These are phyloP conservation scores for Dioscorea zingiberensis DNA, from an alignment of 106 monocot genomes.

Conservation along the genomic window DNA sequence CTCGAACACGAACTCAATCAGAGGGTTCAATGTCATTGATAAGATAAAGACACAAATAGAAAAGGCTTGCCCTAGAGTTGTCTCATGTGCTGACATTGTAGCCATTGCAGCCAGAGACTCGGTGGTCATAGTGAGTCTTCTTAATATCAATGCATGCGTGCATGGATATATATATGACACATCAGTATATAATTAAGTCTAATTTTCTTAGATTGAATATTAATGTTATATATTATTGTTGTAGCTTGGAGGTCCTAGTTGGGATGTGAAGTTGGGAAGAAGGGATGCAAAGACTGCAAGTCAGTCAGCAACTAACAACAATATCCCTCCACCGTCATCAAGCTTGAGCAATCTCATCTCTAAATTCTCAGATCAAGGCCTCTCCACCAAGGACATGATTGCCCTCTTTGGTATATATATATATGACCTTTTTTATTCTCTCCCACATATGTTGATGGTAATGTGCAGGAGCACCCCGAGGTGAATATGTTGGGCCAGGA, in stretches of 20 bases:
- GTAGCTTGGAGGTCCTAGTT: slow-evolving; percentile 30
- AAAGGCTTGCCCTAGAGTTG: slow-evolving; percentile 1
- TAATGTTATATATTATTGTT: no score
- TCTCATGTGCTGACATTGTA: slow-evolving; percentile 23
- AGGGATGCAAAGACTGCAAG: slow-evolving; percentile 23
- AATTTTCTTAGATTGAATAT: no score
- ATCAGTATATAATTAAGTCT: background rate
- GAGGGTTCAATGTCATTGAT: slow-evolving; percentile 23
- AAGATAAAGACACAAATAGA: slow-evolving; percentile 13
- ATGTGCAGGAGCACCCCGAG: no score
- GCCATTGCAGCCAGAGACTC: slow-evolving; percentile 10
- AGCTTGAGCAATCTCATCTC: slow-evolving; percentile 20
- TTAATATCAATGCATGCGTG: background rate
- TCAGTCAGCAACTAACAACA: slow-evolving; percentile 10
- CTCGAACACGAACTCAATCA: slow-evolving; percentile 10
- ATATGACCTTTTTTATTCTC: no score
- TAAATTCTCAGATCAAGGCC: slow-evolving; percentile 14
- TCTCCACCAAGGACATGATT: slow-evolving; percentile 20
- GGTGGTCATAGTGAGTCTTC: background rate
- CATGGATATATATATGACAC: background rate
- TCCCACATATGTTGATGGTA: no score
- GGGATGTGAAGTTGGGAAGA: slow-evolving; percentile 29
- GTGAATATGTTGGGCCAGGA: no score
- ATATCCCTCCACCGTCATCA: slow-evolving; percentile 19
- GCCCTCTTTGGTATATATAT: slow-evolving; percentile 14